Evolutionary conservation across 192 early-diverging fungal species (phyloP).

Genomic region (Entomortierella beljakovae): DNA sequence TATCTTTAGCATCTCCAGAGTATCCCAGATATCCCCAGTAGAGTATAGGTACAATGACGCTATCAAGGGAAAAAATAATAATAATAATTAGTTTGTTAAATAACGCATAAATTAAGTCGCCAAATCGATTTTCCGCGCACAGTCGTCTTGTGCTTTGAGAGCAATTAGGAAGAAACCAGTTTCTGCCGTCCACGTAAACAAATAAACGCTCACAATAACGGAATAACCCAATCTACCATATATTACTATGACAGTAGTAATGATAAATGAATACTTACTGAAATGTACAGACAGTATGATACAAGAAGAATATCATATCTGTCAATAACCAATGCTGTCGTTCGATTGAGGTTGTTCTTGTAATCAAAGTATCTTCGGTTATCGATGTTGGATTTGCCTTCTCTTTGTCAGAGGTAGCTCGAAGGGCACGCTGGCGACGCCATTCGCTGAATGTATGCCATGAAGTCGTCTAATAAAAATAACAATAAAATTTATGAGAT

Average conservation of each 20-base stretch:
- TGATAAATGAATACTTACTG: slow-evolving; percentile 27
- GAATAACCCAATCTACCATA: too few species aligned
- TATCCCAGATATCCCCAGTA: slow-evolving; percentile 34
- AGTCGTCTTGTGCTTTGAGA: slow-evolving; percentile 1
- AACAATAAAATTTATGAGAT: background rate
- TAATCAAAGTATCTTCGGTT: background rate
- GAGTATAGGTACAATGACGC: slow-evolving; percentile 39
- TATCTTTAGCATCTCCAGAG: slow-evolving; percentile 12
- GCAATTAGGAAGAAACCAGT: slow-evolving; percentile 9
- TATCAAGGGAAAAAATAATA: slow-evolving; percentile 4
- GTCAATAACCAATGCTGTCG: slow-evolving; percentile 48
- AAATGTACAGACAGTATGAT: slow-evolving; percentile 53
- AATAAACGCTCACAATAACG: background rate
- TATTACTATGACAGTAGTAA: too few species aligned
- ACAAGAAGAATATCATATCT: slow-evolving; percentile 52
- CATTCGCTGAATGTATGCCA: slow-evolving; percentile 53
- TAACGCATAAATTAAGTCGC: background rate
- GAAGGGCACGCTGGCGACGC: slow-evolving; percentile 34
- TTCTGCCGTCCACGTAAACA: background rate
- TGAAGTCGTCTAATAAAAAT: slow-evolving; percentile 31
- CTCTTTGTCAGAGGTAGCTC: background rate
- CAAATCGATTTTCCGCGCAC: slow-evolving; percentile 30
- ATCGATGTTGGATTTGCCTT: background rate
- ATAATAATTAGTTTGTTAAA: background rate
- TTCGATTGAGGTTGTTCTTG: slow-evolving; percentile 26